Evolutionary conservation across 805 yeast genomes (phyloP).

Genomic region (Saturnispora mendoncae): DNA sequence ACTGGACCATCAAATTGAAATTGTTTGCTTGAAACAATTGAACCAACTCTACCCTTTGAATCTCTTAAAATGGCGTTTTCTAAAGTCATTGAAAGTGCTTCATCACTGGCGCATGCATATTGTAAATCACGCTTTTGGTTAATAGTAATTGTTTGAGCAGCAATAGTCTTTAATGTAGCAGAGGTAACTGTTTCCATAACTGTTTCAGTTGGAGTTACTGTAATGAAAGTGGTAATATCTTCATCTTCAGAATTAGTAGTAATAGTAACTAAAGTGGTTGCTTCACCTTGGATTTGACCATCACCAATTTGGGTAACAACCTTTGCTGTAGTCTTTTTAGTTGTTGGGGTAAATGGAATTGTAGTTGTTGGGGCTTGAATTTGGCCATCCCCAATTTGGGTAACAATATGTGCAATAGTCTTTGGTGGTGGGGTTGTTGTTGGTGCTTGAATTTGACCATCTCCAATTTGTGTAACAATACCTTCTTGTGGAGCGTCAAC

Average conservation of each 20-base stretch:
- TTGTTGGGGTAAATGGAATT: conserved; percentile 8
- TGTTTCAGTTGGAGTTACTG: conserved; percentile 23
- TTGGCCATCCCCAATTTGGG: conserved; percentile 46
- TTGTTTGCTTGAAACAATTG: conserved; percentile 76
- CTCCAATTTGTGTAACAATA: conserved; percentile 38
- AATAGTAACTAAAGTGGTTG: conserved; percentile 15
- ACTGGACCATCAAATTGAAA: conserved; percentile 75
- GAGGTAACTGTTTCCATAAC: conserved; percentile 25
- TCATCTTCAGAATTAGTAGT: conserved; percentile 23
- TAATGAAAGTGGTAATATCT: conserved; percentile 18
- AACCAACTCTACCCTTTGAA: conserved; percentile 58
- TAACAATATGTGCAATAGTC: conserved; percentile 17
- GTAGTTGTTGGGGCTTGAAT: conserved; percentile 15
- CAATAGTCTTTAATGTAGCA: conserved; percentile 18
- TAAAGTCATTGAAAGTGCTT: conserved; percentile 49
- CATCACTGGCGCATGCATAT: conserved; percentile 37
- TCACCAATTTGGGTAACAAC: conserved; percentile 40
- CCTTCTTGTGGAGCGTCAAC: conserved; percentile 30
- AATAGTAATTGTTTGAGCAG: conserved; percentile 19
- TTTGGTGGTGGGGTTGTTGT: conserved; percentile 17
- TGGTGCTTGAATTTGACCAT: conserved; percentile 33
- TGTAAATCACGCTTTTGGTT: conserved; percentile 19
- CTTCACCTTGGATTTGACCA: conserved; percentile 1
- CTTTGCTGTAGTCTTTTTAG: conserved; percentile 1
- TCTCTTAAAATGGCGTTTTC: conserved; percentile 46